Evolutionary conservation across 768 basidiomycete genomes (phyloP).

Genomic region (Boletellus ananiceps): DNA sequence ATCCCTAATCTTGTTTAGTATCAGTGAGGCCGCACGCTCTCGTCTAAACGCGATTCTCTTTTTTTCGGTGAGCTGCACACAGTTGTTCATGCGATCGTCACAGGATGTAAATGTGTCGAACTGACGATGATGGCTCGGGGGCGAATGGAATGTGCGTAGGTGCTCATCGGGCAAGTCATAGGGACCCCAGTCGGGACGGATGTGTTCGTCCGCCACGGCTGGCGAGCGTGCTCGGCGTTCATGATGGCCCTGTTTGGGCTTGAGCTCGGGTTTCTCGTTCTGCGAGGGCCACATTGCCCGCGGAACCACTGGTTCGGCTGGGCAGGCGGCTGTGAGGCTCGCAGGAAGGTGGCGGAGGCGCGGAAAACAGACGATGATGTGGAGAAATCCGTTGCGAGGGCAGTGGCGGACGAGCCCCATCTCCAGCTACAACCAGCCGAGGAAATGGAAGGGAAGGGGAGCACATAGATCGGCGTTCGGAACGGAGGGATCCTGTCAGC

Average conservation of each 20-base stretch:
- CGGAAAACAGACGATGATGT: not conserved
- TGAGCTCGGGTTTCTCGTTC: constrained; percentile 51
- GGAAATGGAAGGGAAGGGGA: constrained; percentile 5
- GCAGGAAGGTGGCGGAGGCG: constrained; percentile 34
- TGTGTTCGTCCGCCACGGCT: constrained; percentile 66
- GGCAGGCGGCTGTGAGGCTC: constrained; percentile 48
- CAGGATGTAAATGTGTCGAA: too few species aligned
- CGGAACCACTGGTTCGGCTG: constrained; percentile 57
- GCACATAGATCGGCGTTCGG: not conserved
- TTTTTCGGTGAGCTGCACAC: constrained; percentile 46
- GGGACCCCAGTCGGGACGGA: constrained; percentile 72
- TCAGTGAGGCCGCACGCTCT: constrained; percentile 44
- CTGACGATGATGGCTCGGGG: too few species aligned
- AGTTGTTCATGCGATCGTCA: not conserved
- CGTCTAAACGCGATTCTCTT: constrained; percentile 76
- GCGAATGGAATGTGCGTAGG: too few species aligned
- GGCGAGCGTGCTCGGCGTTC: constrained; percentile 61
- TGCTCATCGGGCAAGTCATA: constrained; percentile 80
- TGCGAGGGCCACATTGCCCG: constrained; percentile 62
- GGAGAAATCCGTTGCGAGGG: not conserved
- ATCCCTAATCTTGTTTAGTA: too few species aligned
- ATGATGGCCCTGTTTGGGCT: constrained; percentile 55
- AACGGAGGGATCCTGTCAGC: not conserved
- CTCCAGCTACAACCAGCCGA: not conserved
- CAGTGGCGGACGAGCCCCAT: not conserved